Evolutionary conservation across 2,329 filamentous ascomycete species (phyloP), one percentile per base, ranked within the genome.

Genomic region (Neocucurbitaria cava): DNA sequence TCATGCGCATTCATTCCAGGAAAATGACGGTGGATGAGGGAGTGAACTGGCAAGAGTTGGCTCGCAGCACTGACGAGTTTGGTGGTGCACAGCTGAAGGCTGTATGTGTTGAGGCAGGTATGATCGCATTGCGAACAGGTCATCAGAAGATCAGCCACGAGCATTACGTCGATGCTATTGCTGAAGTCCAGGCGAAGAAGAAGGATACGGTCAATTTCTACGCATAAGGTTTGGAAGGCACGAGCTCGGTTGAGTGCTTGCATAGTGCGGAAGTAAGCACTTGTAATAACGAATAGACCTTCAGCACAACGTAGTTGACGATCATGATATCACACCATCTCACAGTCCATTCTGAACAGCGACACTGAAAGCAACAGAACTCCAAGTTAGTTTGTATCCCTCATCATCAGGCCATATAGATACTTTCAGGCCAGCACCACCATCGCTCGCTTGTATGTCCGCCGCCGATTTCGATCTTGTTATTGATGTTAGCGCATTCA

Each of bases 71-170:
- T 17, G 95, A 99, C 76, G 95, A 99, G 79, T 99, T 99, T 76
- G 95, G 95, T 55, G 95, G 95, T 75, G 95, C 95, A 56, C 94
- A 96, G 87, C 81, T 99, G 67, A 99, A 99, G 85, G 95, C 95
- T 39, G 95, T 99, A 20, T 99, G 95, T 77, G 95, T 99, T 23
- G 95, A 99, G 81, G 95, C 95, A 46, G 95, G 95, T 75, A 99
- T 99, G 95, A 99, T 99, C 79, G 95, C 95, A 24, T 82, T 99
- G 72, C 87, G 95, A 66, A 92, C 89, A 76, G 95, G 95, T 58
- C 93, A 96, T 83, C 92, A 89, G 79, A 97, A 97, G 85, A 95
- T 99, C 73, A 90, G 90, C 56, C 95, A 99, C 76, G 95, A 99
- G 82, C 92, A 99, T 78, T 99, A 98, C 74, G 95, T 99, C 46